These are phyloP conservation scores for Escovopsis sp. DNA, from an alignment of 2,329 filamentous ascomycete genomes.

Conservation along the genomic window DNA sequence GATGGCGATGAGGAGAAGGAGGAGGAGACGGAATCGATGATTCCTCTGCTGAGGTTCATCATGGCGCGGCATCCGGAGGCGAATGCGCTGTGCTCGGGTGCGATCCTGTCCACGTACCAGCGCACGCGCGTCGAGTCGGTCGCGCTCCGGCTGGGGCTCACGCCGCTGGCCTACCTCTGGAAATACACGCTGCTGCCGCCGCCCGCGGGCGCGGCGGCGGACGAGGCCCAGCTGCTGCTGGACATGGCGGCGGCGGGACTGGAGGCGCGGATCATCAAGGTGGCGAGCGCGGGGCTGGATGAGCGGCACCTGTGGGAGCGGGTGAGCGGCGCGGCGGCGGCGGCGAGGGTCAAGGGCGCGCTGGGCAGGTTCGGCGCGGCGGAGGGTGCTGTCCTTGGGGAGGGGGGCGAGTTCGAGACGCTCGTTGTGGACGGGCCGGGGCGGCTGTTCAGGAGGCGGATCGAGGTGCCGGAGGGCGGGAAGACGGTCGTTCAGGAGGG, in stretches of 20 bases:
- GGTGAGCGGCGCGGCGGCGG: constrained; percentile 44
- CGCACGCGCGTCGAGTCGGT: constrained; percentile 90
- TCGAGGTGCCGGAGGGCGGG: constrained; percentile 44
- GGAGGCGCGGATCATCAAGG: constrained; percentile 87
- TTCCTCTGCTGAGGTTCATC: constrained; percentile 57
- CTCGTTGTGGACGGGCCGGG: constrained; percentile 68
- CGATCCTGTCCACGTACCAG: constrained; percentile 91
- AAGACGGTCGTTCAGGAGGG: constrained; percentile 46
- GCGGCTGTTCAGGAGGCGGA: constrained; percentile 55
- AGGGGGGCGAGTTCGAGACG: constrained; percentile 94
- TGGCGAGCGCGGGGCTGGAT: constrained; percentile 79
- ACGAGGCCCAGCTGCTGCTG: constrained; percentile 47
- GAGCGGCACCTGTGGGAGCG: constrained; percentile 68
- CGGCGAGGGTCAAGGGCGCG: constrained; percentile 32
- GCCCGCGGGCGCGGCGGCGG: constrained; percentile 16
- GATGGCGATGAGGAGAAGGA: constrained; percentile 5
- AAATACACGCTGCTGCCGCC: constrained; percentile 65
- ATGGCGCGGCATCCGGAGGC: constrained; percentile 58
- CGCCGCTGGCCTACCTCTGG: constrained; percentile 80
- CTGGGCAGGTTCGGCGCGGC: constrained; percentile 53
- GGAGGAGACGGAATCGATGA: constrained; percentile 83
- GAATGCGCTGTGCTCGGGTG: constrained; percentile 79
- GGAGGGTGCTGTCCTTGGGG: constrained; percentile 65
- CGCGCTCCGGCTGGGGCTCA: constrained; percentile 66
- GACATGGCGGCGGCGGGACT: constrained; percentile 71